These are phyloP conservation scores for Phlebiopsis gigantea DNA, from an alignment of 768 basidiomycete species.

Conservation along the genomic window DNA sequence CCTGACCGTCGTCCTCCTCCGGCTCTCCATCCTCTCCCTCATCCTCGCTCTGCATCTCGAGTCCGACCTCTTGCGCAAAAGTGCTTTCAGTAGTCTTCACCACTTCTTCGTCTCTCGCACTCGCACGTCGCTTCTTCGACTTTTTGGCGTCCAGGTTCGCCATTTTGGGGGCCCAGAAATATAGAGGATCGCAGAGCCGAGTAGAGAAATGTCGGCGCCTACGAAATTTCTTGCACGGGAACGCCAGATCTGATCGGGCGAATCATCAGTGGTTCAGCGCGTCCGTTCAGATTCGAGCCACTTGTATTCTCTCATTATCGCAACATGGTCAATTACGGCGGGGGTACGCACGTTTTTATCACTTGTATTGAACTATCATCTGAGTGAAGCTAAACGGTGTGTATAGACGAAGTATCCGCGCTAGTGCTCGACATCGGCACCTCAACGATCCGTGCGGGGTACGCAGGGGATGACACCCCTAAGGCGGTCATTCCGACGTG, in stretches of 20 bases:
- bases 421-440: slow-evolving; percentile 93
- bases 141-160: slow-evolving; percentile 29
- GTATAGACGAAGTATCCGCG: slow-evolving; percentile 91
- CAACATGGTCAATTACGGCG: slow-evolving; percentile 80
- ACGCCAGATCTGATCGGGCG: slow-evolving; percentile 26
- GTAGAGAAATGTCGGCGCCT: slow-evolving; percentile 8
- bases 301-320: neutral
- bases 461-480: slow-evolving; percentile 95
- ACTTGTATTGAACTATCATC: neutral
- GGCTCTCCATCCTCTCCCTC: slow-evolving; percentile 39
- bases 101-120: slow-evolving; percentile 33
- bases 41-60: slow-evolving; percentile 77
- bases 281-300: neutral
- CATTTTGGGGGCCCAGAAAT: slow-evolving; percentile 21
- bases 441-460: slow-evolving; percentile 87
- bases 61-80: slow-evolving; percentile 36
- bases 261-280: slow-evolving; percentile 1
- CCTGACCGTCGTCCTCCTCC: slow-evolving; percentile 56
- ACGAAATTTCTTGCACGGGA: slow-evolving; percentile 22
- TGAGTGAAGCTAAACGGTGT: neutral
- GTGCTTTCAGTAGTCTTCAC: slow-evolving; percentile 32
- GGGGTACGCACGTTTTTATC: slow-evolving; percentile 47
- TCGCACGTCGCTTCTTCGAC: slow-evolving; percentile 57
- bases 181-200: neutral
- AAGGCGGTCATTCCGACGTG: slow-evolving; percentile 87